phyloP scores from a whole-genome alignment of 2,329 filamentous ascomycete species.

The Xylaria sp. region DNA sequence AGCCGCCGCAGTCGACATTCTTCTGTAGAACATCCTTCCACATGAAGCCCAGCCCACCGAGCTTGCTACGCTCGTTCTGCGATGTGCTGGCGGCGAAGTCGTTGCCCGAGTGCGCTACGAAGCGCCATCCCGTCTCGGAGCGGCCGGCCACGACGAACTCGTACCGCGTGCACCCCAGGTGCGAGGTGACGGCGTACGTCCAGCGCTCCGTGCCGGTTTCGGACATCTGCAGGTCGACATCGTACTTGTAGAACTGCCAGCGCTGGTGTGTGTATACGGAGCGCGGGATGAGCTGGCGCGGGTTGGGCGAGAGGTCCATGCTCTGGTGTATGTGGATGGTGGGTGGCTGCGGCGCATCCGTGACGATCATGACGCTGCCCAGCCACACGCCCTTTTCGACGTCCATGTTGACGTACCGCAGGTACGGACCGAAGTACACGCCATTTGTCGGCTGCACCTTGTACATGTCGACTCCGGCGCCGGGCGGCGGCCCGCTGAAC shows the following conservation, averaged over 20 bases:
- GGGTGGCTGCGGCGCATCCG: conserved; percentile 89
- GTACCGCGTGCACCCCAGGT: conserved; percentile 96
- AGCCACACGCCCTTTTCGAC: conserved; percentile 90
- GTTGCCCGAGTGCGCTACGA: conserved; percentile 94
- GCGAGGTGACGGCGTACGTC: conserved; percentile 98
- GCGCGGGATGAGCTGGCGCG: conserved; percentile 82
- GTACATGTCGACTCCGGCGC: conserved; percentile 91
- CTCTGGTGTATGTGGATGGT: conserved; percentile 96
- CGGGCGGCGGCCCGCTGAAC: conserved; percentile 88
- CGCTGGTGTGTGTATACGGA: conserved; percentile 89
- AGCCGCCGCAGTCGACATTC: conserved; percentile 94
- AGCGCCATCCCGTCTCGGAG: conserved; percentile 91
- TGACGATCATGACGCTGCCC: conserved; percentile 92
- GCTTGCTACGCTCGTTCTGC: conserved; percentile 82
- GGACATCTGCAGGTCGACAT: conserved; percentile 88
- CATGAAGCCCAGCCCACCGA: conserved; percentile 94
- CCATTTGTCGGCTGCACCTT: conserved; percentile 93
- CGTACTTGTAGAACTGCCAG: conserved; percentile 97
- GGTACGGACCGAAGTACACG: conserved; percentile 96
- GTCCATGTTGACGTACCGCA: conserved; percentile 98
- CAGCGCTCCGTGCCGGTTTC: conserved; percentile 81
- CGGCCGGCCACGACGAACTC: conserved; percentile 95
- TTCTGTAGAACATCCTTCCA: conserved; percentile 99
- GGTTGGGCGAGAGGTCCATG: conserved; percentile 90
- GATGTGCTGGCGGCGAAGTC: conserved; percentile 92